Evolutionary conservation across 2,329 filamentous ascomycete genomes (phyloP).

Genomic region (Talaromyces sp.): DNA sequence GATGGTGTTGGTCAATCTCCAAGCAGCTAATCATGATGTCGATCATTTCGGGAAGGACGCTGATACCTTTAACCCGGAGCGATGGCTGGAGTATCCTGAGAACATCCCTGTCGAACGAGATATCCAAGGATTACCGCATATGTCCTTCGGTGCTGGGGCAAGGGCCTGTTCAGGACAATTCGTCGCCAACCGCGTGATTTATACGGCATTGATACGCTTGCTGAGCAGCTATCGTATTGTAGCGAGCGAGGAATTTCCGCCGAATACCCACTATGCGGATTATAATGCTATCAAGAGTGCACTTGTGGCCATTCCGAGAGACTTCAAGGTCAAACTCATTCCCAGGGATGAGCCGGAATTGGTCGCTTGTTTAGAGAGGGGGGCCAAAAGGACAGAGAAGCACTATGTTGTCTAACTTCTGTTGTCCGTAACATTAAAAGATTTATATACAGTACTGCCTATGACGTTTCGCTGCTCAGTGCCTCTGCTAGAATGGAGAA

Average conservation of each 20-base stretch:
- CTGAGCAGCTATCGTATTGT: constrained; percentile 51
- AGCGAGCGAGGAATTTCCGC: constrained; percentile 46
- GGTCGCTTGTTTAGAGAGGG: constrained; percentile 43
- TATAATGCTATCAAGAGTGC: constrained; percentile 58
- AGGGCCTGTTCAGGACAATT: constrained; percentile 55
- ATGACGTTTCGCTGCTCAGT: too few species aligned
- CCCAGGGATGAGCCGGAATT: constrained; percentile 43
- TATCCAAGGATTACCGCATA: constrained; percentile 48
- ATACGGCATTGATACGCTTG: constrained; percentile 51
- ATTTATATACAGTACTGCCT: too few species aligned
- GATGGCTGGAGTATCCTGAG: constrained; percentile 51
- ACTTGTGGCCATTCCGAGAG: constrained; percentile 54
- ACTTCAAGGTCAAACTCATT: constrained; percentile 55
- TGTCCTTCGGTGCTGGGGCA: constrained; percentile 54
- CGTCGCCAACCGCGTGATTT: constrained; percentile 54
- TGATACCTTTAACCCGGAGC: constrained; percentile 57
- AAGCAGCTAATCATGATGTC: constrained; percentile 61
- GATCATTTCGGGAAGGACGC: constrained; percentile 56
- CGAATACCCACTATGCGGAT: constrained; percentile 58
- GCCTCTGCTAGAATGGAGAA: too few species aligned
- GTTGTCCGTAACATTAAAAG: too few species aligned
- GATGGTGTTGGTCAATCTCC: constrained; percentile 70
- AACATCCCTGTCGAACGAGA: constrained; percentile 38
- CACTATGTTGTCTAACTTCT: not conserved
- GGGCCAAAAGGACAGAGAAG: not conserved